These are phyloP conservation scores for Epipyxis sp. DNA, from an alignment of 108 stramenopile species.

Conservation along the genomic window DNA sequence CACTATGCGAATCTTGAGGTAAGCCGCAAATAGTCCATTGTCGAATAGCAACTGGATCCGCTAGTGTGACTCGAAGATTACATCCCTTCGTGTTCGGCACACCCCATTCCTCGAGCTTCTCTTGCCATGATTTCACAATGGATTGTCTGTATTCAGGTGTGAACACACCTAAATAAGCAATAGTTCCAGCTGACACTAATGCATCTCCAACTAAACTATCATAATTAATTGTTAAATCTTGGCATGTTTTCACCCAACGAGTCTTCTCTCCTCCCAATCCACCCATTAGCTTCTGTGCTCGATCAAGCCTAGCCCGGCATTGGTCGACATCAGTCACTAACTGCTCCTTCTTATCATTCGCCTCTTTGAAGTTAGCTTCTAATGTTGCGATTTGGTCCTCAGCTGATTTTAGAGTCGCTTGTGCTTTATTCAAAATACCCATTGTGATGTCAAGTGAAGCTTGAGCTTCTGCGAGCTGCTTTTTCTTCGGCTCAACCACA, in stretches of 20 bases:
- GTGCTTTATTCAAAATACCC: constrained; percentile 44
- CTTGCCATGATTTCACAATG: constrained; percentile 47
- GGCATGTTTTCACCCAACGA: constrained; percentile 55
- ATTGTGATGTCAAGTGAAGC: constrained; percentile 51
- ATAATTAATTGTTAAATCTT: constrained; percentile 43
- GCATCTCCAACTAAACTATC: constrained; percentile 56
- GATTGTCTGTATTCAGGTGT: constrained; percentile 54
- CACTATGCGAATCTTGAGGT: constrained; percentile 50
- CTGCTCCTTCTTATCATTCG: constrained; percentile 52
- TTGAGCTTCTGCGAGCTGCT: constrained; percentile 55
- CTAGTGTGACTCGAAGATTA: constrained; percentile 43
- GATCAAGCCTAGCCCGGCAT: constrained; percentile 53
- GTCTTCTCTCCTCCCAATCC: constrained; percentile 60
- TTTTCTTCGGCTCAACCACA: constrained; percentile 65
- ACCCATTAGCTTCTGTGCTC: constrained; percentile 61
- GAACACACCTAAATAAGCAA: constrained; percentile 60
- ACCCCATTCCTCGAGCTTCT: constrained; percentile 34
- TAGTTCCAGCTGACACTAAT: constrained; percentile 55
- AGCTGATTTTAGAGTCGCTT: constrained; percentile 39
- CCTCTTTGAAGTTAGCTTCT: constrained; percentile 52
- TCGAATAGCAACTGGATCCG: constrained; percentile 56
- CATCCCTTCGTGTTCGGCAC: constrained; percentile 48
- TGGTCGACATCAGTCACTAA: constrained; percentile 54
- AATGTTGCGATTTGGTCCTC: constrained; percentile 44
- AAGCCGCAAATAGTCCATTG: constrained; percentile 51